Evolutionary conservation across 768 basidiomycete species (phyloP), one percentile per base, ranked within the genome.

Genomic region (Epithele typhae): DNA sequence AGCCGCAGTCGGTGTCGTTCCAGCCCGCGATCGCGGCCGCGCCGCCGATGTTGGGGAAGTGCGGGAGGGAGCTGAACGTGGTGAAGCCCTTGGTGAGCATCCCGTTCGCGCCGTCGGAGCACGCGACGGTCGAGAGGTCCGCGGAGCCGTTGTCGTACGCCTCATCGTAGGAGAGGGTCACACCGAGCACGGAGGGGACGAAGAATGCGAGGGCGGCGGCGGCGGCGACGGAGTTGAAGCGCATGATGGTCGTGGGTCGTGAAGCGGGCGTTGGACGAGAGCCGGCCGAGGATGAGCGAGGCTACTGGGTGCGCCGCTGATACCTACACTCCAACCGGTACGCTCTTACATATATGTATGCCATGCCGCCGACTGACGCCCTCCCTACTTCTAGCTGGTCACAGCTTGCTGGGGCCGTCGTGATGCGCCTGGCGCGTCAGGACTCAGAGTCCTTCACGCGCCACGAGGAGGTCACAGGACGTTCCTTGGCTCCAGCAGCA

Each of bases 21-120:
- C 65, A 83, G 21, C 71, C 73, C 0, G 32, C 54, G 42, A 84
- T 64, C 25, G 72, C 78, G 11, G 69, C 64, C 1, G 70, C 76
- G 1, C 76, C 82, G 21, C 79, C 81, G 56, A 85, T 78, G 59
- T 67, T 58, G 1, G 83, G 81, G 68, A 81, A 86, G 36, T 62
- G 64, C 2, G 82, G 80, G 24, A 85, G 60, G 30, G 65, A 63
- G 15, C 66, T 69, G 42, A 82, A 77, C 24, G 73, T 81, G 4
- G 65, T 68, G 63, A 68, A 82, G 15, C 38, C 62, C 43, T 58
- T 49, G 19, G 64, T 68, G 11, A 71, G 36, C 22, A 84, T 66
- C 14, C 81, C 81, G 45, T 79, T 65, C 22, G 63, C 44, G 5
- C 82, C 81, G 53, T 77, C 66, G 1, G 75, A 77, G 64, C 79